A percentile compares a stretch with the other conserved stretches of the same genome.
Conservation (phyloP, 495 filamentous ascomycete genomes). For the Annulohypoxylon moriforme region DNA sequence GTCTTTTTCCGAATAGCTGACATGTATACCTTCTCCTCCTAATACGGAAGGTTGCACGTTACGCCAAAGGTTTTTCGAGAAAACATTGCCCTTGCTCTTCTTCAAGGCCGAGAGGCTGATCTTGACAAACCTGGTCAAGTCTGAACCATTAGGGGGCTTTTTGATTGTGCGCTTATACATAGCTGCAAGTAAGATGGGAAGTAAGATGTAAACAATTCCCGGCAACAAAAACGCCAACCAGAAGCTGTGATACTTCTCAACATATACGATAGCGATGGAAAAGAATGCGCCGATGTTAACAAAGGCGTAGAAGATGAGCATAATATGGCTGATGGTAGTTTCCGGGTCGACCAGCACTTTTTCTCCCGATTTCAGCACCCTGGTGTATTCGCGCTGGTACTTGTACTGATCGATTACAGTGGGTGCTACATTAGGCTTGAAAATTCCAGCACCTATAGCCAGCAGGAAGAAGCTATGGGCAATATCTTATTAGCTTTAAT, state of each 20-base stretch:
- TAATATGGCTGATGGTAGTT: conserved; percentile 76
- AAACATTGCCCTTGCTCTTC: conserved; percentile 58
- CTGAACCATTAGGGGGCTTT: conserved; percentile 54
- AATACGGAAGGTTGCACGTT: conserved; percentile 60
- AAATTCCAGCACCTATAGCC: conserved; percentile 70
- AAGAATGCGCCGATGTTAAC: conserved; percentile 80
- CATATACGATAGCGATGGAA: conserved; percentile 71
- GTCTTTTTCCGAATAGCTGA: conserved; percentile 61
- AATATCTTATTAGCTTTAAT: neutral
- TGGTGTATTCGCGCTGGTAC: conserved; percentile 60
- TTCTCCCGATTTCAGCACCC: conserved; percentile 74
- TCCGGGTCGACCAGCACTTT: conserved; percentile 77
- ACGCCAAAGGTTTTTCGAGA: conserved; percentile 62
- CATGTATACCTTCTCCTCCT: conserved; percentile 49
- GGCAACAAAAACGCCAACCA: conserved; percentile 74
- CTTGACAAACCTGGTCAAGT: conserved; percentile 54
- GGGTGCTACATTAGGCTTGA: conserved; percentile 73
- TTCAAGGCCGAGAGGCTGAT: conserved; percentile 54
- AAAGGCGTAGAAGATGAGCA: conserved; percentile 71
- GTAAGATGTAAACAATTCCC: conserved; percentile 58
- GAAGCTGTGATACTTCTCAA: conserved; percentile 73
- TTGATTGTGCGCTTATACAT: conserved; percentile 57
- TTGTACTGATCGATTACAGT: conserved; percentile 76
- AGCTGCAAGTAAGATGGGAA: conserved; percentile 56
- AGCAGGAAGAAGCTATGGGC: conserved; percentile 55